phyloP scores from a whole-genome alignment of 306 rosid species.

The Sicyos edulis region DNA sequence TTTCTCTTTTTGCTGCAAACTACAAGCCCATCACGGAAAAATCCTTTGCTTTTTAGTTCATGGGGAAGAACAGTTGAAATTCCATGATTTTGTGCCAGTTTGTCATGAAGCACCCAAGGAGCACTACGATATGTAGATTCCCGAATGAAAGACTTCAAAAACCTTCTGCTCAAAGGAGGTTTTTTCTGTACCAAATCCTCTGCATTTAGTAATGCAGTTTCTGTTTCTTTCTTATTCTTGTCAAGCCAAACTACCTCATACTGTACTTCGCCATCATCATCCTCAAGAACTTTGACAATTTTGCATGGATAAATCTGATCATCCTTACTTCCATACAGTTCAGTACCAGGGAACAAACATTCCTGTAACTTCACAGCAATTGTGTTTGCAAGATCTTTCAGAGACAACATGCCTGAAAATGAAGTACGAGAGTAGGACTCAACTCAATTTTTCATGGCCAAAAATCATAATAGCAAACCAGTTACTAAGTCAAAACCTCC shows the following conservation, averaged over 20 bases:
- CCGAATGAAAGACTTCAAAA: slow-evolving; percentile 80
- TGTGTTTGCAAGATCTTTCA: slow-evolving; percentile 76
- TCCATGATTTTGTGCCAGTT: slow-evolving; percentile 66
- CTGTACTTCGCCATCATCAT: slow-evolving; percentile 33
- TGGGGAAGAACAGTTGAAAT: slow-evolving; percentile 63
- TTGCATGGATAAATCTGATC: slow-evolving; percentile 49
- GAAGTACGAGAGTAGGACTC: neutral
- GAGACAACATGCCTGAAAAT: slow-evolving; percentile 65
- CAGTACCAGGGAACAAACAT: slow-evolving; percentile 61
- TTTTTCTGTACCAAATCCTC: slow-evolving; percentile 71
- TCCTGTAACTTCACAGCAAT: slow-evolving; percentile 62
- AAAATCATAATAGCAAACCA: neutral
- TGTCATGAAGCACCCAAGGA: slow-evolving; percentile 86
- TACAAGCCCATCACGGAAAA: slow-evolving; percentile 59
- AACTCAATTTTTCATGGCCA: neutral
- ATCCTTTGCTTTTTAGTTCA: slow-evolving; percentile 52
- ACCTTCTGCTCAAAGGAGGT: slow-evolving; percentile 63
- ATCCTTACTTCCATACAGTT: slow-evolving; percentile 62
- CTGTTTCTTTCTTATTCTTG: slow-evolving; percentile 51
- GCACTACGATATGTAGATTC: slow-evolving; percentile 81
- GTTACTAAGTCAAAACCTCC: neutral
- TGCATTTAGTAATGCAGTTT: slow-evolving; percentile 32
- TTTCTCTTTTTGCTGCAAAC: slow-evolving; percentile 60
- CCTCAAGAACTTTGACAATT: slow-evolving; percentile 50
- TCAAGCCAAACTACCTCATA: slow-evolving; percentile 84